Evolutionary conservation across 78 protist genomes (phyloP), one percentile per base, ranked within the genome.

Genomic region (Diacronema lutheri): DNA sequence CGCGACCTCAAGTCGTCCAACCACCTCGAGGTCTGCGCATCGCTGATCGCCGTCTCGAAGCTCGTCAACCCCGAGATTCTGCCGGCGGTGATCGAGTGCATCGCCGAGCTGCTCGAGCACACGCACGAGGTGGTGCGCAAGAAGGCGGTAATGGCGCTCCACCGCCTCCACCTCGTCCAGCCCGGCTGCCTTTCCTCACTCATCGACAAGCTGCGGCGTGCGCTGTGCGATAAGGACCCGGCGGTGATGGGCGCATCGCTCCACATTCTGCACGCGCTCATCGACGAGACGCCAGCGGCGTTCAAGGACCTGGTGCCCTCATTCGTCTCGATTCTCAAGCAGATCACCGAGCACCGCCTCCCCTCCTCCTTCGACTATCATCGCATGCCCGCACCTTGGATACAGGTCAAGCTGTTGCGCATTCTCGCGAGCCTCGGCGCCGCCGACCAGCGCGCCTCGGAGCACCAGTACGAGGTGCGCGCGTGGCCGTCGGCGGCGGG

Each of bases 341-440:
- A 97, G 83, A 86, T 95, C 62, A 60, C 81, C n/a, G 98, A 97
- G 29, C 93, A 90, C 65, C 68, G 95, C 26, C 90, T 97, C 19
- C 78, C 96, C 50, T 56, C 69, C 26, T 88, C 62, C 12, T 97
- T 84, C 71, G 95, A 95, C 65, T 97, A 97, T 66, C 97, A 95
- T 77, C 92, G 95, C 60, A 89, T 96, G 23, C 97, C 97, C 5
- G 98, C 98, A 16, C 99, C 99, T 11, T 97, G 97, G 98, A 72
- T 85, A 4, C 62, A 76, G 37, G 89, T 97, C 56, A 78, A 88
- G 71, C 90, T 97, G 9, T 91, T 97, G 56, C 85, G 92, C 79
- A 0, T 97, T 11, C 65, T 97, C 11, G 90, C 93, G 33, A 31
- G 80, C 35, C 93, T 97, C 11, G 97, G 98, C 40, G 9, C 16